Evolutionary conservation across 768 basidiomycete species (phyloP).

Genomic region (Omphalotus guepiniiformis): DNA sequence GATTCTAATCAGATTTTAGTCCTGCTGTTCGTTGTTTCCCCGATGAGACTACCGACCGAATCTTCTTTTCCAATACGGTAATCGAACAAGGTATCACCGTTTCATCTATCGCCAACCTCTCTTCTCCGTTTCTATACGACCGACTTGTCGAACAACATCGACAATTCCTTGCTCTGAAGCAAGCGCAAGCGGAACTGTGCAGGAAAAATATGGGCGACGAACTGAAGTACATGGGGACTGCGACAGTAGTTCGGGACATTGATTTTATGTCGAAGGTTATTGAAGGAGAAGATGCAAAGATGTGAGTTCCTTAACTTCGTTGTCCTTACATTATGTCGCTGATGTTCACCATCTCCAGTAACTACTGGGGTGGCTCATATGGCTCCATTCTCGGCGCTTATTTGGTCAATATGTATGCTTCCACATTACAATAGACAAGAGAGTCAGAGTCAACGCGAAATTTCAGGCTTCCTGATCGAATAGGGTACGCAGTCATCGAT

Average conservation of each 20-base stretch:
- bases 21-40: constrained; percentile 16
- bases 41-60: constrained; percentile 1
- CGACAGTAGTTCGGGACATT: constrained; percentile 18
- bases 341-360: constrained; percentile 3
- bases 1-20: constrained; percentile 2
- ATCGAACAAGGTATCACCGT: constrained; percentile 17
- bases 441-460: no score
- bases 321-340: not conserved
- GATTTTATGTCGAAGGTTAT: constrained; percentile 17
- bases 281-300: constrained; percentile 15
- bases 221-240: constrained; percentile 17
- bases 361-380: constrained; percentile 20
- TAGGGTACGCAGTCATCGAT: constrained; percentile 17
- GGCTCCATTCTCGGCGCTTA: constrained; percentile 20
- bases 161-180: constrained; percentile 16
- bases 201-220: constrained; percentile 16
- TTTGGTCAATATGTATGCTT: constrained; percentile 21
- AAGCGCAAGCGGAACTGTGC: constrained; percentile 14
- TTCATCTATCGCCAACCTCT: constrained; percentile 7
- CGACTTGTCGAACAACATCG: constrained; percentile 13
- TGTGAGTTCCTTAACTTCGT: constrained; percentile 10
- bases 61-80: constrained; percentile 17
- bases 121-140: constrained; percentile 5
- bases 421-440: no score
- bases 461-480: constrained; percentile 16